A percentile compares a stretch with the other conserved stretches of the same genome.
These are phyloP conservation scores for Globisporangium alternatum DNA, from an alignment of 352 stramenopile genomes.

Conservation along the genomic window DNA sequence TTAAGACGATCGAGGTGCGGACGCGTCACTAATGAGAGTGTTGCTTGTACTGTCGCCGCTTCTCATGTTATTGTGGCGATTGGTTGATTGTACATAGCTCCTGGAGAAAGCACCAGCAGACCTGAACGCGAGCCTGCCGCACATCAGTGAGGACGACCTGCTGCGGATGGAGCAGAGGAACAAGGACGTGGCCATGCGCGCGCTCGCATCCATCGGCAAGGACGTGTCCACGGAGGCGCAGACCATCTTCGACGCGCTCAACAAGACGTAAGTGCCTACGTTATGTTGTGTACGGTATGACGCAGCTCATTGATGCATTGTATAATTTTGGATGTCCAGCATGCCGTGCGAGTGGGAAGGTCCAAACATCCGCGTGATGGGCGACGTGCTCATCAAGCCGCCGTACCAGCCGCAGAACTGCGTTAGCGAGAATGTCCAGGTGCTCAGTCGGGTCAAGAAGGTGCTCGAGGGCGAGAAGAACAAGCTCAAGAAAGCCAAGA, in stretches of 20 bases:
- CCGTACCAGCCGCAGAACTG: slow-evolving; percentile 83
- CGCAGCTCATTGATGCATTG: neutral
- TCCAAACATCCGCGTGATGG: slow-evolving; percentile 81
- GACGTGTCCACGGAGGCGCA: slow-evolving; percentile 68
- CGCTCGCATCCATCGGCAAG: slow-evolving; percentile 79
- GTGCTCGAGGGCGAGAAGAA: slow-evolving; percentile 78
- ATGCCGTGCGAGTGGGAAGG: slow-evolving; percentile 87
- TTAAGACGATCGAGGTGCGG: slow-evolving; percentile 61
- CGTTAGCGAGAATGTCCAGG: slow-evolving; percentile 64
- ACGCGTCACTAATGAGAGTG: neutral
- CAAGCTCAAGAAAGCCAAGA: slow-evolving; percentile 66
- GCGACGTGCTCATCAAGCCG: slow-evolving; percentile 80
- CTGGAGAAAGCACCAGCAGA: slow-evolving; percentile 48
- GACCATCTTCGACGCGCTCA: slow-evolving; percentile 83
- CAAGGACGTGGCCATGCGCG: slow-evolving; percentile 61
- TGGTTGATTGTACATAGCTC: slow-evolving; percentile 22
- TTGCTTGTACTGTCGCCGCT: neutral
- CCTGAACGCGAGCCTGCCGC: slow-evolving; percentile 39
- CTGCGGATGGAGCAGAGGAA: slow-evolving; percentile 74
- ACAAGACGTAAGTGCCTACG: slow-evolving; percentile 70
- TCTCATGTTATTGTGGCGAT: neutral
- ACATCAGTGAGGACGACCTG: slow-evolving; percentile 69
- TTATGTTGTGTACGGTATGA: too few relatives aligned
- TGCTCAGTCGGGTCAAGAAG: slow-evolving; percentile 82
- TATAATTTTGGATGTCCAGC: slow-evolving; percentile 18